Evolutionary conservation across 345 rosid species (phyloP).

Genomic region (Dovyalis caffra): DNA sequence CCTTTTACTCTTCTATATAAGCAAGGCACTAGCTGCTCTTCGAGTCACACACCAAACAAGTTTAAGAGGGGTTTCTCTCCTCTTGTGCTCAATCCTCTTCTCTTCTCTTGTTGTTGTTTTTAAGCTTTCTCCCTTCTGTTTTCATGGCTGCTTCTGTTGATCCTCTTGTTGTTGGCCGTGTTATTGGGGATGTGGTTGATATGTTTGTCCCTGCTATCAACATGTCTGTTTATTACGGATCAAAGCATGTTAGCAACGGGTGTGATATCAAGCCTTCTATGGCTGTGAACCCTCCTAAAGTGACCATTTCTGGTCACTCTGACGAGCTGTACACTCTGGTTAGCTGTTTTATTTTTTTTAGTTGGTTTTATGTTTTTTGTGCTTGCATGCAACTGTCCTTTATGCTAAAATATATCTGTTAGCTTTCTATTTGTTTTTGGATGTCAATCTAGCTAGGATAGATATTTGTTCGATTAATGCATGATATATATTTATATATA

Average conservation of each 20-base stretch:
- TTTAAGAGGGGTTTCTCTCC: not conserved
- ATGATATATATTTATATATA: not conserved
- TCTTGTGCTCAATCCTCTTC: not conserved
- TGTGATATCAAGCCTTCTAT: slow-evolving; percentile 84
- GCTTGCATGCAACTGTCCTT: not conserved
- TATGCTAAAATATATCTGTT: too few relatives aligned
- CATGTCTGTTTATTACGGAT: slow-evolving; percentile 62
- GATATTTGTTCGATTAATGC: too few relatives aligned
- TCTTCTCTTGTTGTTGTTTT: not conserved
- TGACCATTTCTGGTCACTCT: slow-evolving; percentile 59
- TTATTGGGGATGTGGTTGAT: slow-evolving; percentile 84
- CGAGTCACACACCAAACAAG: not conserved
- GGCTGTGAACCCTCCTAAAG: slow-evolving; percentile 52
- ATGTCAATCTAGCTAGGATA: too few relatives aligned
- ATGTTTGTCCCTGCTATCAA: slow-evolving; percentile 66
- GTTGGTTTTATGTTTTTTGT: not conserved
- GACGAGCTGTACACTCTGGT: slow-evolving; percentile 74
- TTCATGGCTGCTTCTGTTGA: slow-evolving; percentile 72
- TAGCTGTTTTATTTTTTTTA: not conserved
- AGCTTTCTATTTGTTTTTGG: too few relatives aligned
- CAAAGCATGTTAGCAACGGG: slow-evolving; percentile 77
- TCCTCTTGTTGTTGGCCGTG: slow-evolving; percentile 80
- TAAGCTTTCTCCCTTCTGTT: not conserved
- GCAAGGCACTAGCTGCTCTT: slow-evolving; percentile 8
- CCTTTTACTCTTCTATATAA: slow-evolving; percentile 21